Evolutionary conservation across 1,139 yeast species (phyloP).

Genomic region (Hansenula sp.): DNA sequence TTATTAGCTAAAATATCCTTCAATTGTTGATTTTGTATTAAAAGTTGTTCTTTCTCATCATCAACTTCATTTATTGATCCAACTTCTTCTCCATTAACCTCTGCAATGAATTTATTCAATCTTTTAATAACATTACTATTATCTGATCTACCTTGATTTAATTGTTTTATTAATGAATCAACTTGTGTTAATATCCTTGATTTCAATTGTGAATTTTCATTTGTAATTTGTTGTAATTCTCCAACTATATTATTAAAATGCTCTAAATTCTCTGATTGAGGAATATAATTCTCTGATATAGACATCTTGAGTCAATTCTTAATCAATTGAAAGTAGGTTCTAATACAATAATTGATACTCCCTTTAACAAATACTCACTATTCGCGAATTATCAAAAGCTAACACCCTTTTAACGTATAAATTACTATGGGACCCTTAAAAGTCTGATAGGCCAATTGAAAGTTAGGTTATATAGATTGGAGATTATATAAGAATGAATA

Average conservation of each 20-base stretch:
- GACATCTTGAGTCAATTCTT: too few relatives aligned
- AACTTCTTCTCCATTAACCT: background rate
- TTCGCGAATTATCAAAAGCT: too few relatives aligned
- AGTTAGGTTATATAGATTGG: too few relatives aligned
- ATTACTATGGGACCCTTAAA: too few relatives aligned
- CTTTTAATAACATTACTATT: constrained; percentile 5
- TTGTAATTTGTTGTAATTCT: constrained; percentile 8
- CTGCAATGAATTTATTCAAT: constrained; percentile 9
- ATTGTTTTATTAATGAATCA: constrained; percentile 12
- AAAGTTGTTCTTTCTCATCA: constrained; percentile 7
- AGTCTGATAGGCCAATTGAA: too few relatives aligned
- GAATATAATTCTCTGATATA: constrained; percentile 13
- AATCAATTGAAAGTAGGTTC: too few relatives aligned
- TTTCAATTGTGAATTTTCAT: constrained; percentile 7
- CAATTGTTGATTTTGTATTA: constrained; percentile 13
- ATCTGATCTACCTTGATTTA: constrained; percentile 12
- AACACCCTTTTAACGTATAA: too few relatives aligned
- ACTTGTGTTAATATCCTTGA: constrained; percentile 10
- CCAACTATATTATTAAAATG: constrained; percentile 11
- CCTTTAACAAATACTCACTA: too few relatives aligned
- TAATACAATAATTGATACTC: too few relatives aligned
- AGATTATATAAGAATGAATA: too few relatives aligned
- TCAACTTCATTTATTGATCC: background rate
- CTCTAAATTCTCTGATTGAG: constrained; percentile 20
- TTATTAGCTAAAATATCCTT: constrained; percentile 9